These are phyloP conservation scores for Populus deltoides DNA, from an alignment of 345 rosid species.

Conservation along the genomic window DNA sequence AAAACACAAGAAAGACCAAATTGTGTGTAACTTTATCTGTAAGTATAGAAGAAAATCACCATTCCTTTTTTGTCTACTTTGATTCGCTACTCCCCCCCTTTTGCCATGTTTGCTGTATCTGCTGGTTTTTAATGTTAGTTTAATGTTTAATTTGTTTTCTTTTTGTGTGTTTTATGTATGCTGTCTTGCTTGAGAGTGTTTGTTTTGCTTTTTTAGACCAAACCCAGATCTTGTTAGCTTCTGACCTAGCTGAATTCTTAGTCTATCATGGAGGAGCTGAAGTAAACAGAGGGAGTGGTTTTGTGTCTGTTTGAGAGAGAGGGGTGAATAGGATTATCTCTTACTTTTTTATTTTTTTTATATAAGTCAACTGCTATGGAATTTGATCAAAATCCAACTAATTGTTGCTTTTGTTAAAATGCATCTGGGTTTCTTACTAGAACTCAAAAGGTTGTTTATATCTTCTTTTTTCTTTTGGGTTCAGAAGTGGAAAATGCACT, in stretches of 20 bases:
- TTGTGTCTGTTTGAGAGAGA: neutral
- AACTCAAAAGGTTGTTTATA: neutral
- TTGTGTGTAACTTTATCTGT: no score
- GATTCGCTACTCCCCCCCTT: no score
- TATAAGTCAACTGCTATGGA: slow-evolving; percentile 7
- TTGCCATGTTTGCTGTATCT: no score
- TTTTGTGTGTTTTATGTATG: slow-evolving; percentile 12
- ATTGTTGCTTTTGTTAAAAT: neutral
- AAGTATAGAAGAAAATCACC: no score
- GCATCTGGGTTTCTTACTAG: slow-evolving; percentile 13
- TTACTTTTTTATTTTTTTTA: slow-evolving; percentile 6
- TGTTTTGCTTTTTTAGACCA: slow-evolving; percentile 31
- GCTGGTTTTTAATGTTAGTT: neutral
- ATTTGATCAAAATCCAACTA: no score
- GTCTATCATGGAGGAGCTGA: slow-evolving; percentile 22
- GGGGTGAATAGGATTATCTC: slow-evolving; percentile 14
- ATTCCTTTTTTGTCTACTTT: no score
- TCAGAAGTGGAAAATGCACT: neutral
- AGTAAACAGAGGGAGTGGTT: neutral
- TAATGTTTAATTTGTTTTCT: neutral
- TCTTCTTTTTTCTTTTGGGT: neutral
- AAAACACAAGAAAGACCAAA: no score
- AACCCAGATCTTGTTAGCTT: slow-evolving; percentile 37
- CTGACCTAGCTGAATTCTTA: slow-evolving; percentile 29
- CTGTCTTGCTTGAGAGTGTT: slow-evolving; percentile 24